Conservation (phyloP, 2,329 filamentous ascomycete genomes). For the Paecilomyces niveus region DNA sequence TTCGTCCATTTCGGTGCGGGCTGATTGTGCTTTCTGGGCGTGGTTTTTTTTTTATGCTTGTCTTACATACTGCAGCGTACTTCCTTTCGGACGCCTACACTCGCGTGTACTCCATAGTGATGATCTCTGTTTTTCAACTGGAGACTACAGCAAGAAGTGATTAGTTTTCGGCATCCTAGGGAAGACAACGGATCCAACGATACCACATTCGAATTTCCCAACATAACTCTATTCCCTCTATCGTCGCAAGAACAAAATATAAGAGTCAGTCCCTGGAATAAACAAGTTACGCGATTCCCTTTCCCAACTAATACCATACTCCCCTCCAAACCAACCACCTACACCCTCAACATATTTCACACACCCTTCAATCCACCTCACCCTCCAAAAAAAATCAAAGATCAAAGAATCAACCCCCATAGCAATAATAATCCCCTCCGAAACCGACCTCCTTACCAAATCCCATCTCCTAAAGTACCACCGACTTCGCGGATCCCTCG, state of each 20-base stretch:
- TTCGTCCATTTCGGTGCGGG: neutral
- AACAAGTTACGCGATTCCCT: too few relatives aligned
- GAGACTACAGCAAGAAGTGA: neutral
- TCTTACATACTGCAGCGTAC: neutral
- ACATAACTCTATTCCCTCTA: neutral
- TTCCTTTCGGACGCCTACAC: neutral
- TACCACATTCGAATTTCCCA: constrained; percentile 8
- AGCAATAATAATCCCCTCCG: too few relatives aligned
- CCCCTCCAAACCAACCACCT: too few relatives aligned
- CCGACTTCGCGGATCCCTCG: too few relatives aligned
- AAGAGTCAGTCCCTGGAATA: too few relatives aligned
- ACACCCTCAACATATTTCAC: too few relatives aligned
- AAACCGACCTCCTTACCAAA: too few relatives aligned
- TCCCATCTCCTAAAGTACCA: too few relatives aligned
- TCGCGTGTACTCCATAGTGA: neutral
- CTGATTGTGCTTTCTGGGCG: neutral
- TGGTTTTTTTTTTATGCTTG: constrained; percentile 1
- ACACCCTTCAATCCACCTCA: too few relatives aligned
- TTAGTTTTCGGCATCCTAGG: neutral
- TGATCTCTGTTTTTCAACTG: neutral
- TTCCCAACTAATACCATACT: too few relatives aligned
- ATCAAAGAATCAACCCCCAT: too few relatives aligned
- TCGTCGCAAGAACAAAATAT: neutral
- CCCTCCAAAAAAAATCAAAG: too few relatives aligned
- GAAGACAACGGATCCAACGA: constrained; percentile 1